Percentiles rank a stretch among this genome's conserved stretches.
Evolutionary conservation across 352 stramenopile species (phyloP).

Genomic region (Phytopythium kandeliae): DNA sequence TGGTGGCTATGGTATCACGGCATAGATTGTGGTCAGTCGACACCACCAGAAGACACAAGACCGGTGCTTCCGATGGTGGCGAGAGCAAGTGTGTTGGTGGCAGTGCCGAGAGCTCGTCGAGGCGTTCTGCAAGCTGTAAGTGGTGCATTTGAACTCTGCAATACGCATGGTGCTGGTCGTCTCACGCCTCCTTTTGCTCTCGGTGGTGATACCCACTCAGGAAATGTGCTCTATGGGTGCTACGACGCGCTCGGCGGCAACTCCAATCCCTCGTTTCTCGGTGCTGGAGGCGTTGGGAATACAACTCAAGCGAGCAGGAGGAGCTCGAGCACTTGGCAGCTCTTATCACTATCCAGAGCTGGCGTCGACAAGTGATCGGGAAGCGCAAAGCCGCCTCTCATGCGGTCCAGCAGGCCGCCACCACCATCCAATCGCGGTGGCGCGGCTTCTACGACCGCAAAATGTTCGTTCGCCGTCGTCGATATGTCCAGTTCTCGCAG

Average conservation of each 20-base stretch:
- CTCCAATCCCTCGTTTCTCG: conserved; percentile 18
- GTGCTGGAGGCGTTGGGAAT: conserved; percentile 31
- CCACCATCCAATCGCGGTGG: conserved; percentile 38
- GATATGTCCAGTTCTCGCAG: conserved; percentile 27
- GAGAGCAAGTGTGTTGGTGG: conserved; percentile 8
- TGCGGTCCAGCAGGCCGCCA: conserved; percentile 21
- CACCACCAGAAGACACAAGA: neutral
- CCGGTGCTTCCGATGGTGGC: conserved; percentile 24
- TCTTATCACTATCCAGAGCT: conserved; percentile 50
- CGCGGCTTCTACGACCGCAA: conserved; percentile 42
- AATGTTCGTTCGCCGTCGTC: conserved; percentile 25
- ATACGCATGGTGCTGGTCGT: too few species aligned
- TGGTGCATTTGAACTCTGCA: too few species aligned
- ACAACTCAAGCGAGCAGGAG: conserved; percentile 11
- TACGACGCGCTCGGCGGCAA: conserved; percentile 25
- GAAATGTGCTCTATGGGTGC: conserved; percentile 36
- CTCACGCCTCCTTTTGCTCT: neutral
- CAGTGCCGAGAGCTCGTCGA: conserved; percentile 20
- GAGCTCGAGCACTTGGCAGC: conserved; percentile 38
- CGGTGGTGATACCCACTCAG: conserved; percentile 11
- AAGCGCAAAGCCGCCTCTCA: conserved; percentile 17
- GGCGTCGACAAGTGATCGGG: conserved; percentile 22
- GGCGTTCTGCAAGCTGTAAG: conserved; percentile 47
- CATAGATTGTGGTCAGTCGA: neutral
- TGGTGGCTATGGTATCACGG: neutral